phyloP scores from a whole-genome alignment of 495 filamentous ascomycete genomes.

The Thermochaetoides thermophila region DNA sequence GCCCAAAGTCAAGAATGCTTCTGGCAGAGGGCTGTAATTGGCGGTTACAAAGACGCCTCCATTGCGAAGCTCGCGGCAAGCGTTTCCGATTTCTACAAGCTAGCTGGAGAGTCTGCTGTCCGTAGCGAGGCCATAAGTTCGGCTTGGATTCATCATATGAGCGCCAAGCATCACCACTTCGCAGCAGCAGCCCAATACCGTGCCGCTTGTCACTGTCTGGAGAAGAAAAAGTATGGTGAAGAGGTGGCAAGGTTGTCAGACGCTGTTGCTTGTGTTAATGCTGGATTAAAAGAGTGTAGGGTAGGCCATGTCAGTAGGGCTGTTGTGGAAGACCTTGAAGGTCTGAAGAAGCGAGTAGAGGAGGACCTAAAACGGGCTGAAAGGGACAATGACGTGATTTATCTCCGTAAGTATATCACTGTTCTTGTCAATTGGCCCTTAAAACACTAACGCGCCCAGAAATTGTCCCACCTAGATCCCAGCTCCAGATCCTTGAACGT shows the following conservation, averaged over 20 bases:
- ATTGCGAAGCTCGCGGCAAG: constrained; percentile 85
- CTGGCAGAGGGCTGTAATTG: constrained; percentile 95
- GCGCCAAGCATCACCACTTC: constrained; percentile 94
- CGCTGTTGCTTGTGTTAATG: constrained; percentile 66
- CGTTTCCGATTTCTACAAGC: constrained; percentile 81
- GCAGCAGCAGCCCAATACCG: constrained; percentile 90
- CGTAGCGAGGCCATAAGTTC: constrained; percentile 80
- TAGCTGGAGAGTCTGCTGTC: constrained; percentile 71
- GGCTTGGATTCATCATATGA: constrained; percentile 97
- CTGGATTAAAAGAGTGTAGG: constrained; percentile 70
- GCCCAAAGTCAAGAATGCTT: constrained; percentile 95
- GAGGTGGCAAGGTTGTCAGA: constrained; percentile 81
- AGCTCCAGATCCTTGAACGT: constrained; percentile 70
- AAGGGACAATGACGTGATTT: constrained; percentile 93
- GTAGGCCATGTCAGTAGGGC: constrained; percentile 65
- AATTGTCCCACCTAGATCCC: constrained; percentile 74
- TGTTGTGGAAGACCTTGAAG: constrained; percentile 70
- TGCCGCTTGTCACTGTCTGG: constrained; percentile 82
- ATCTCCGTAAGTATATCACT: constrained; percentile 41
- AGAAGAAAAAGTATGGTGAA: constrained; percentile 90
- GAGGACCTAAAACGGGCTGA: constrained; percentile 87
- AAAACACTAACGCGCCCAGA: constrained; percentile 25
- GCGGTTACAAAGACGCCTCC: constrained; percentile 76
- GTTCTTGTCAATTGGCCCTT: too few relatives aligned
- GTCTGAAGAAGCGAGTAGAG: constrained; percentile 62